Evolutionary conservation across 371 early-diverging fungal genomes (phyloP).

Genomic region (Basidiobolus meristosporus): DNA sequence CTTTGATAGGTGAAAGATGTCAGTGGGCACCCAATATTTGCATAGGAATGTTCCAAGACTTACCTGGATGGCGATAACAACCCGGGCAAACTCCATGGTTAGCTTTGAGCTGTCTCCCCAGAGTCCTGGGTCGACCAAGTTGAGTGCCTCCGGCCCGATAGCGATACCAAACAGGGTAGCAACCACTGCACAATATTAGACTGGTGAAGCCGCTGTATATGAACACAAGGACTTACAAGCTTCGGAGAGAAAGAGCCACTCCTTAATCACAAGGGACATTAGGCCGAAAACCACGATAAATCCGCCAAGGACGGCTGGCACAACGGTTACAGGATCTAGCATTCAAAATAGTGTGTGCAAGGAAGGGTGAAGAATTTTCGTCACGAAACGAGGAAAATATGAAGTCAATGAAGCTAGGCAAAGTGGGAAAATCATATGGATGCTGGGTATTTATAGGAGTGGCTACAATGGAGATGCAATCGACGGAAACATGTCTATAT

Average conservation of each 20-base stretch:
- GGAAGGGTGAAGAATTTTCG: too few relatives aligned
- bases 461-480: too few relatives aligned
- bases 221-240: constrained; percentile 31
- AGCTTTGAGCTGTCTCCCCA: constrained; percentile 23
- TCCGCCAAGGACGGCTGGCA: constrained; percentile 38
- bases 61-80: constrained; percentile 65
- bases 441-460: too few relatives aligned
- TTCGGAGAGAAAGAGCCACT: constrained; percentile 78
- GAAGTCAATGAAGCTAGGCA: too few relatives aligned
- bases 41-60: too few relatives aligned
- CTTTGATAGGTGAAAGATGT: too few relatives aligned
- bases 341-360: too few relatives aligned
- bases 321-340: background rate
- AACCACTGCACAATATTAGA: constrained; percentile 26
- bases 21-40: too few relatives aligned
- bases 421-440: too few relatives aligned
- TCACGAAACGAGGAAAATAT: too few relatives aligned
- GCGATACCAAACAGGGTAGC: constrained; percentile 77
- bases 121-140: constrained; percentile 32
- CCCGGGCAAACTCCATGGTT: constrained; percentile 49
- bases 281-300: constrained; percentile 77
- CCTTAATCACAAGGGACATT: constrained; percentile 80
- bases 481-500: too few relatives aligned
- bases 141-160: constrained; percentile 48
- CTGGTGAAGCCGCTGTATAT: background rate